phyloP scores from a whole-genome alignment of 495 filamentous ascomycete genomes.

The Xylaria castorea region DNA sequence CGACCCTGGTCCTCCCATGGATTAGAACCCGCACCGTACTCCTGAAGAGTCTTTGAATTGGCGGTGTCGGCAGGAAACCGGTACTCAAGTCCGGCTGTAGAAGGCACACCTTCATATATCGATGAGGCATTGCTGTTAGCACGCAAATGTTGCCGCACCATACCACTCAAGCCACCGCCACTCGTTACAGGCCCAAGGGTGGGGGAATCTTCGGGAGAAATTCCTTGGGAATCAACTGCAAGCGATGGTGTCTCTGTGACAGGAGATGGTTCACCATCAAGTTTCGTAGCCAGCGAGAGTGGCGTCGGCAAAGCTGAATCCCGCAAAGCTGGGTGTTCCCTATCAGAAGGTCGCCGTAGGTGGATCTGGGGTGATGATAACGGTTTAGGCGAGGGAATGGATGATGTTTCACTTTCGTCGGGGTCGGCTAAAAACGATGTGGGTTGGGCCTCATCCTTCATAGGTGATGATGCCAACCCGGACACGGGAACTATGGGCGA shows the following conservation, averaged over 20 bases:
- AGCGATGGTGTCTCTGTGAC: slow-evolving; percentile 34
- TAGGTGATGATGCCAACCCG: slow-evolving; percentile 24
- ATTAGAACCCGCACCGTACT: slow-evolving; percentile 50
- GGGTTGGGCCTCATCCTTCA: slow-evolving; percentile 50
- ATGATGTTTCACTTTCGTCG: slow-evolving; percentile 41
- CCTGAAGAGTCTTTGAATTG: slow-evolving; percentile 34
- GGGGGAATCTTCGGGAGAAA: slow-evolving; percentile 70
- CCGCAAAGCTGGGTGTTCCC: slow-evolving; percentile 55
- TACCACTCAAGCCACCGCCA: slow-evolving; percentile 73
- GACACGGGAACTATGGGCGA: slow-evolving; percentile 28
- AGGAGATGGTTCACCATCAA: slow-evolving; percentile 35
- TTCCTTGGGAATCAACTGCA: slow-evolving; percentile 35
- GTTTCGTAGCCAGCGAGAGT: slow-evolving; percentile 39
- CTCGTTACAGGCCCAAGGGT: slow-evolving; percentile 67
- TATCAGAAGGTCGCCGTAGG: slow-evolving; percentile 50
- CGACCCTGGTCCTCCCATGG: slow-evolving; percentile 55
- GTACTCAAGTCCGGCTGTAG: slow-evolving; percentile 43
- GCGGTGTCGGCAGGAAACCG: slow-evolving; percentile 46
- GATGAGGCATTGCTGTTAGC: slow-evolving; percentile 82
- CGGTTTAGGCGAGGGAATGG: slow-evolving; percentile 30
- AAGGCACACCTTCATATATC: slow-evolving; percentile 59
- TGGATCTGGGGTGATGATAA: slow-evolving; percentile 36
- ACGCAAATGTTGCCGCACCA: slow-evolving; percentile 87
- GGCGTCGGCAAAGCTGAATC: slow-evolving; percentile 46
- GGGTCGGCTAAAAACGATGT: slow-evolving; percentile 46